phyloP scores from a whole-genome alignment of 257 asterid species.

The Nemophila menziesii region DNA sequence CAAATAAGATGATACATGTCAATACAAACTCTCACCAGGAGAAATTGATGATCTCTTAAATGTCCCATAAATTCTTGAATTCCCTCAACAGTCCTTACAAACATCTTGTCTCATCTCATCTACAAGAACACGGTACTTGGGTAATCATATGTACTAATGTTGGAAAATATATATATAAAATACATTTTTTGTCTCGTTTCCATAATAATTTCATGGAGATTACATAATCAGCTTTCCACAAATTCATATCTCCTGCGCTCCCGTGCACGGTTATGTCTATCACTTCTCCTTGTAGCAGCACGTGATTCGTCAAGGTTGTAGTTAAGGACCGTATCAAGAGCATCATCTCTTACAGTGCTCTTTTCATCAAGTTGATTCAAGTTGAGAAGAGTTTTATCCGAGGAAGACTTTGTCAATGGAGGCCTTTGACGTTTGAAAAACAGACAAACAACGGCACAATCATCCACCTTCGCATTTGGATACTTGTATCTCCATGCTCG shows the following conservation, averaged over 20 bases:
- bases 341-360: constrained; percentile 35
- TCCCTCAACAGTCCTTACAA: no score
- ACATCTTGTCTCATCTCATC: no score
- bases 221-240: constrained; percentile 1
- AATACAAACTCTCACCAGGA: no score
- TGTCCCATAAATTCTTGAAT: no score
- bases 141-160: background rate
- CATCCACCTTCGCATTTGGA: constrained; percentile 62
- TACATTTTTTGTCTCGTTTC: background rate
- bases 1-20: no score
- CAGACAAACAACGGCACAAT: constrained; percentile 58
- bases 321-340: constrained; percentile 64
- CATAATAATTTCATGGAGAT: background rate
- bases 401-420: constrained; percentile 35
- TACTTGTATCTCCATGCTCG: constrained; percentile 60
- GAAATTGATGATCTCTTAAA: no score
- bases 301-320: constrained; percentile 10
- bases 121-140: no score
- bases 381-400: constrained; percentile 34
- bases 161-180: background rate
- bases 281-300: background rate
- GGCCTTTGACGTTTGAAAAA: constrained; percentile 45
- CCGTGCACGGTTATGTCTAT: background rate
- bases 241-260: background rate
- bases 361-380: constrained; percentile 20